Base-by-base conservation (phyloP, 2,329 filamentous ascomycete species). In the Chaetomium olivaceum region DNA sequence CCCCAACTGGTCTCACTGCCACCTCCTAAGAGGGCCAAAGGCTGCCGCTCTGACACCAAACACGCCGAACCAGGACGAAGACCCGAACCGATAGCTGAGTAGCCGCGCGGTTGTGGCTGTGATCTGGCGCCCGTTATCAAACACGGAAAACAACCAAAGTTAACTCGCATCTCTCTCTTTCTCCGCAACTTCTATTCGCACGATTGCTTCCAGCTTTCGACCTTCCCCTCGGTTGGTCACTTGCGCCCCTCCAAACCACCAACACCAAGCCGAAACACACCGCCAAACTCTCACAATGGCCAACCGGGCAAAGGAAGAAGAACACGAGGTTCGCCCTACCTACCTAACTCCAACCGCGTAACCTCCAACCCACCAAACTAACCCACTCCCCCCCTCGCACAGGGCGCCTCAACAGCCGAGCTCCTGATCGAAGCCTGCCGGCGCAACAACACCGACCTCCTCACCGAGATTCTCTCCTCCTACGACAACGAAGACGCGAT, bases 391-490 rank as follows among this genome's bases (percentile, higher is more conserved):
- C 59, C 56, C 63, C 1, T 7, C 43, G 14, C 68, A 73, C 27
- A 96, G 90, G 95, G 94, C 76, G 94, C 94, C 72, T 91, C 91
- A 67, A 87, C 89, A 56, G 85, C 89, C 77, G 94, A 98, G 81
- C 86, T 91, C 74, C 86, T 98, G 73, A 87, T 98, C 79, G 94
- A 96, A 82, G 92, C 95, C 73, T 96, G 91, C 80, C 92, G 94
- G 68, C 87, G 93, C 75, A 94, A 98, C 84, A 97, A 98, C 80
- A 89, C 89, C 71, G 89, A 94, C 62, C 87, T 98, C 67, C 87
- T 98, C 64, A 80, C 86, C 72, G 89, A 95, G 73, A 85, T 93
- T 64, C 83, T 97, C 71, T 79, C 85, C 51, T 80, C 81, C 70
- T 25, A 36, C 6, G 46, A 61, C 61, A 25, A 65, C 65, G 87